A percentile compares a stretch with the other conserved stretches of the same genome.
These are phyloP conservation scores for Melanogaster broomeanus DNA, from an alignment of 768 basidiomycete genomes.

Conservation along the genomic window DNA sequence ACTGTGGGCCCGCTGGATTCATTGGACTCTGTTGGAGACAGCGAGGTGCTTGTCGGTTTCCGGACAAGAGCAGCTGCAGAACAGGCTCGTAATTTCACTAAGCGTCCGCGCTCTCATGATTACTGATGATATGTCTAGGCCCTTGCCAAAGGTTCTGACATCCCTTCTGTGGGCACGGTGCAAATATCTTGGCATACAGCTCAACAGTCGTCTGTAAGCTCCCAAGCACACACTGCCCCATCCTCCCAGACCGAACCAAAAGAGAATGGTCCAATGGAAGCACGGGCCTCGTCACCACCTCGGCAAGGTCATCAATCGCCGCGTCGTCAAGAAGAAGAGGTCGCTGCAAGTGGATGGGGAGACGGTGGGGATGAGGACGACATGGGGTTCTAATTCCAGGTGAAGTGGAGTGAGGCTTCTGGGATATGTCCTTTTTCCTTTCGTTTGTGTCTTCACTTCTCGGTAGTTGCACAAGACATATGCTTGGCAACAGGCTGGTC, in stretches of 20 bases:
- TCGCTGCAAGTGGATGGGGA: slow-evolving; percentile 71
- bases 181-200: slow-evolving; percentile 67
- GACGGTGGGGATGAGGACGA: slow-evolving; percentile 65
- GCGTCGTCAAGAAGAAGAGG: slow-evolving; percentile 56
- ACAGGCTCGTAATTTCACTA: slow-evolving; percentile 50
- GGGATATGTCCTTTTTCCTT: slow-evolving; percentile 1
- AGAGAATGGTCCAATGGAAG: slow-evolving; percentile 25
- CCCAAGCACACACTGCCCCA: slow-evolving; percentile 19
- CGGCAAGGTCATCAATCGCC: slow-evolving; percentile 28
- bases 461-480: slow-evolving; percentile 12
- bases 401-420: slow-evolving; percentile 2
- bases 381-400: slow-evolving; percentile 59
- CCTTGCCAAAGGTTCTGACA: slow-evolving; percentile 66
- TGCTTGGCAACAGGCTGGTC: slow-evolving; percentile 10
- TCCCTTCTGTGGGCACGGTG: slow-evolving; percentile 65
- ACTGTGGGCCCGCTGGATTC: slow-evolving; percentile 71
- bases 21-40: slow-evolving; percentile 53
- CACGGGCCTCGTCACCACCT: slow-evolving; percentile 17
- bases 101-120: neutral
- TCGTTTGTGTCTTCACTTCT: slow-evolving; percentile 18
- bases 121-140: slow-evolving; percentile 46
- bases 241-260: slow-evolving; percentile 22
- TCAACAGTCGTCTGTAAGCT: slow-evolving; percentile 20
- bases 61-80: slow-evolving; percentile 73
- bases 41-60: slow-evolving; percentile 68